These are phyloP conservation scores for Glarea lozoyensis DNA, from an alignment of 495 filamentous ascomycete species.

Conservation along the genomic window DNA sequence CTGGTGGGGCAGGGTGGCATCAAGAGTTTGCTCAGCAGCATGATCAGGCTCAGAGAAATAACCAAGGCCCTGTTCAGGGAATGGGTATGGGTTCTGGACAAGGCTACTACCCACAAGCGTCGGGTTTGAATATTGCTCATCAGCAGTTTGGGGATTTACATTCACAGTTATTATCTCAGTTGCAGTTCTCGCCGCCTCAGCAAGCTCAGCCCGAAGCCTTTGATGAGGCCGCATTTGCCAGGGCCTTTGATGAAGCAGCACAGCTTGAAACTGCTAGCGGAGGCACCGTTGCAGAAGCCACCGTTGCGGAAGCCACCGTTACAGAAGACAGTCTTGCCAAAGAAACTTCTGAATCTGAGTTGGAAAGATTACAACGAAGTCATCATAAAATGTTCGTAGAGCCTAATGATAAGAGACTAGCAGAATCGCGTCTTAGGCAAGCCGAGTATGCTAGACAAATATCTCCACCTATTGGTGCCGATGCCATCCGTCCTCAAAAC, in stretches of 20 bases:
- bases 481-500: constrained; percentile 23
- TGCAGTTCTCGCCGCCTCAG: background rate
- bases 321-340: background rate
- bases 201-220: constrained; percentile 21
- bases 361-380: too few species aligned
- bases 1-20: constrained; percentile 38
- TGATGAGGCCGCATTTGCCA: constrained; percentile 29
- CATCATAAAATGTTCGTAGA: background rate
- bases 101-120: constrained; percentile 1
- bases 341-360: too few species aligned
- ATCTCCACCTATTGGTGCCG: constrained; percentile 41
- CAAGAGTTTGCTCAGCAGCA: constrained; percentile 38
- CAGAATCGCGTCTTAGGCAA: background rate
- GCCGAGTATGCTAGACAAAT: constrained; percentile 11
- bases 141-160: constrained; percentile 4
- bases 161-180: constrained; percentile 9
- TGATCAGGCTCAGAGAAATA: constrained; percentile 11
- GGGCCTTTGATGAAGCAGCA: constrained; percentile 26
- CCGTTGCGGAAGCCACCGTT: background rate
- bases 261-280: constrained; percentile 8
- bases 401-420: background rate
- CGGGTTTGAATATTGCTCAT: constrained; percentile 3
- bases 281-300: constrained; percentile 2
- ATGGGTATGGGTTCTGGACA: background rate
- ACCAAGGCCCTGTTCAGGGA: constrained; percentile 1